Base-by-base conservation (phyloP, 352 stramenopile species). In the Globisporangium paddicum region DNA sequence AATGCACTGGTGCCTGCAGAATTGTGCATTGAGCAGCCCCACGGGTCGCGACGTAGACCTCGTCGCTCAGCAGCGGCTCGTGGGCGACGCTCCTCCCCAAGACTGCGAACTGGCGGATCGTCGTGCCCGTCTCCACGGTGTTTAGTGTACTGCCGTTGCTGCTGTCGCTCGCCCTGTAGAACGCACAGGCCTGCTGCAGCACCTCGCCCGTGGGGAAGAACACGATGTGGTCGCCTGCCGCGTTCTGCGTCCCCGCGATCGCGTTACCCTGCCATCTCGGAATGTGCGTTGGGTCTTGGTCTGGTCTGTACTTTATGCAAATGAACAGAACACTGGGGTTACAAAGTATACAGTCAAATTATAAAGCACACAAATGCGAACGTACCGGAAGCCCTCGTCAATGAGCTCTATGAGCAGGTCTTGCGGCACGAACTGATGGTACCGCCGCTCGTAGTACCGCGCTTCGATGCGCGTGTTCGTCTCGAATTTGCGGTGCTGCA, bases 221-320 rank as follows among this genome's bases (percentile, higher is more conserved):
- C 19, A 91, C 66, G 3, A 86, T 58, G 46, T 89, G 77, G 21
- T 75, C 62, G 5, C 64, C 67, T 7, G 72, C 55, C 2, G 56
- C 46, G 8, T 55, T 67, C 32, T 62, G 58, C 9, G 75, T 59
- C 38, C 77, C 82, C 32, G 75, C 55, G 40, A 91, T 66, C 30
- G 74, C 74, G 61, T 91, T 91, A 62, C 82, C 77, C 57, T 91
- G 82, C 69, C 74, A 82, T 53, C 77, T 79, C 11, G 73, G 72
- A 14, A 86, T 48, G 14, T 57, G 56, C 19, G 54, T 38, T 14
- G 47, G 58, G 45, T 66, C 61, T 26, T 68, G 67, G 34, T 77
- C 58, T 1, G 40, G 41, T 19, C 64, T 82, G 55, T 10, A 19
- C 18, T 41, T 47, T 21, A 53, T 23, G 5, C 25, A 51, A 51